Base-by-base conservation (phyloP, 495 filamentous ascomycete species). In the Podospora appendiculata region DNA sequence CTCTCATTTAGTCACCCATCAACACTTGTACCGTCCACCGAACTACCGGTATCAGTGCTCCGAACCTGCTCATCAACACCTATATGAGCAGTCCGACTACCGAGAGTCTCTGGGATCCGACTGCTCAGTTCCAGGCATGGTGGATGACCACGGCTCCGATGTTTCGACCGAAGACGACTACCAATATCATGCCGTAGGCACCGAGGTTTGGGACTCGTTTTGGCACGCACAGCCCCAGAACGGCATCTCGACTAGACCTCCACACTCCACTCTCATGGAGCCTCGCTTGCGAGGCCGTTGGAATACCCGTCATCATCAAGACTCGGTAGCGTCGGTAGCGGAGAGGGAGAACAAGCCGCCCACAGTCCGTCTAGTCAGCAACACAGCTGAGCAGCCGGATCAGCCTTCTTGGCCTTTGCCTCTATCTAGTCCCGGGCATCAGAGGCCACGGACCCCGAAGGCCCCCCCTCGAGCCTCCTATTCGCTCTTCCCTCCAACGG, bases 81-180 rank as follows among this genome's bases (percentile, higher is more conserved):
- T 25, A 16, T 19, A 19, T 14, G 45, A 52, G 9, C 32, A 39
- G 17, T 18, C 36, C 38, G 38, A 19, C 33, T 50, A 14, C 16
- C 57, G 59, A 11, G 59, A 49, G 18, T 68, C 65, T 6, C 48
- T 55, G 14, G 62, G 53, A 2, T 63, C 62, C 34, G 55, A 60
- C 32, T 51, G 51, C 8, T 66, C 61, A 0, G 52, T 59, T 1
- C 60, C 64, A 11, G 57, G 53, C 3, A 60, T 62, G 64, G 46
- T 67, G 2, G 58, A 65, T 41, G 66, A 67, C 49, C 55, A 56
- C 8, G 64, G 56, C 9, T 65, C 62, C 3, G 64, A 65, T 46
- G 14, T 60, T n/a, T 62, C 62, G 6, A 32, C 45, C 7, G 64
- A 66, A 3, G 65, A 67, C 16, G 66, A 67, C 35, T 55, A 51